Percentiles rank a stretch among this genome's conserved stretches.
These are phyloP conservation scores for Primulina huaijiensis DNA, from an alignment of 257 asterid species.

Conservation along the genomic window DNA sequence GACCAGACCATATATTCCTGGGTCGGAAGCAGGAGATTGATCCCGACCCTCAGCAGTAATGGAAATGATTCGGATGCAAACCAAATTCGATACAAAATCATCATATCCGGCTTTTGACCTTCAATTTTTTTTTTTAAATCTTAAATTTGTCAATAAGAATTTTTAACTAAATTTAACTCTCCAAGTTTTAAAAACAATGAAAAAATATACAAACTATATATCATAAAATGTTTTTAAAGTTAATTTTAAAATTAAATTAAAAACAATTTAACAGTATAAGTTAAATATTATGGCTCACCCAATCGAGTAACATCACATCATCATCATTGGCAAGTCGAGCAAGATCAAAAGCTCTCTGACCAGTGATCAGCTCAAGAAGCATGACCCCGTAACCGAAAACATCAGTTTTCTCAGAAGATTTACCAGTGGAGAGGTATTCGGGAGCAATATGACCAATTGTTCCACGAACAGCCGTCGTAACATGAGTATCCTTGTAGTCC, in stretches of 20 bases:
- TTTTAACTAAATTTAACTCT: too few relatives aligned
- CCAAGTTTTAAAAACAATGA: too few relatives aligned
- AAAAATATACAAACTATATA: too few relatives aligned
- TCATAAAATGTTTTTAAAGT: too few relatives aligned
- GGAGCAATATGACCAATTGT: conserved; percentile 89
- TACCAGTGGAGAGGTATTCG: conserved; percentile 78
- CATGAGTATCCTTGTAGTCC: conserved; percentile 97
- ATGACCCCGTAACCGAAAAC: conserved; percentile 89
- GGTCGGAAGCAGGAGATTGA: too few relatives aligned
- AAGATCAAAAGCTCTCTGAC: conserved; percentile 87
- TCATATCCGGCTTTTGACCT: too few relatives aligned
- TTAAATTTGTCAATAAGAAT: too few relatives aligned
- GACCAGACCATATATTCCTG: not conserved
- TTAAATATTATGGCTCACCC: conserved; percentile 52
- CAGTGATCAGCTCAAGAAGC: conserved; percentile 97
- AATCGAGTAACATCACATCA: conserved; percentile 88
- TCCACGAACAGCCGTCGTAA: conserved; percentile 86
- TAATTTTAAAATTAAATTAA: too few relatives aligned
- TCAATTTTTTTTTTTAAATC: too few relatives aligned
- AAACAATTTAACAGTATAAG: not conserved
- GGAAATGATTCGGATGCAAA: too few relatives aligned
- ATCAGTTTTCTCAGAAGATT: conserved; percentile 87
- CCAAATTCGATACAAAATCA: too few relatives aligned
- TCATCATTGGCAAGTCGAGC: conserved; percentile 92
- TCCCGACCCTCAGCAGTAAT: too few relatives aligned